Evolutionary conservation across 768 basidiomycete genomes (phyloP).

Genomic region (Zangia roseola): DNA sequence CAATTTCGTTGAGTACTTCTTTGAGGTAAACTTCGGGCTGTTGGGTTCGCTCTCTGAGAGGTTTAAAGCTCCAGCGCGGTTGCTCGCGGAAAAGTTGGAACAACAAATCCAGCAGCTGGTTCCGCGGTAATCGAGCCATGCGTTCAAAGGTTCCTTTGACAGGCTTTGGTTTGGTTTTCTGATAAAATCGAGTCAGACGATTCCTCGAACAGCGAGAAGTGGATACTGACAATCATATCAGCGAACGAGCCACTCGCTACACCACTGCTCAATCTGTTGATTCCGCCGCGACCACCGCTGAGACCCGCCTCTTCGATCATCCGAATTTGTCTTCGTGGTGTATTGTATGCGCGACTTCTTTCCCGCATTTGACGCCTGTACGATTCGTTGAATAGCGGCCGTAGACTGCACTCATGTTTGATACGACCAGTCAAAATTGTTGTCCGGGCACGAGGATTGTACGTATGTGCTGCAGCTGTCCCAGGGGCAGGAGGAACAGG

Average conservation of each 20-base stretch:
- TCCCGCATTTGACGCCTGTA: conserved; percentile 75
- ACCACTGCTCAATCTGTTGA: conserved; percentile 79
- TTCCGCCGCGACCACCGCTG: conserved; percentile 65
- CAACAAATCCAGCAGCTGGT: conserved; percentile 82
- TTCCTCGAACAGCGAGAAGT: background rate
- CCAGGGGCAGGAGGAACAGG: conserved; percentile 38
- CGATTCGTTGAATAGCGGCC: conserved; percentile 62
- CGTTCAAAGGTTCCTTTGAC: conserved; percentile 77
- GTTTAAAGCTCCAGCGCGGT: conserved; percentile 79
- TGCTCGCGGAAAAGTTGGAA: conserved; percentile 76
- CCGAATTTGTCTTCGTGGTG: conserved; percentile 61
- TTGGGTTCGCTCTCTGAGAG: conserved; percentile 74
- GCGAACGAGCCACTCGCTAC: conserved; percentile 60
- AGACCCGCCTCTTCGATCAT: conserved; percentile 73
- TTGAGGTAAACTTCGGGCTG: conserved; percentile 88
- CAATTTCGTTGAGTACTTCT: conserved; percentile 77
- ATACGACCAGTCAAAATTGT: conserved; percentile 78
- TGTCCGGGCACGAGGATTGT: conserved; percentile 64
- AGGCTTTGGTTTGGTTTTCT: conserved; percentile 66
- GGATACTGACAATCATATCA: conserved; percentile 59
- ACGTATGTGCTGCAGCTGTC: conserved; percentile 38
- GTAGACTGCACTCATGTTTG: conserved; percentile 76
- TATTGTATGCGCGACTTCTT: conserved; percentile 63
- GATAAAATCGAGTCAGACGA: conserved; percentile 9
- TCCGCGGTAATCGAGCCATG: conserved; percentile 87